Base-by-base conservation (phyloP, 164 flowering plant genomes). In the Nelumbo lutea region DNA sequence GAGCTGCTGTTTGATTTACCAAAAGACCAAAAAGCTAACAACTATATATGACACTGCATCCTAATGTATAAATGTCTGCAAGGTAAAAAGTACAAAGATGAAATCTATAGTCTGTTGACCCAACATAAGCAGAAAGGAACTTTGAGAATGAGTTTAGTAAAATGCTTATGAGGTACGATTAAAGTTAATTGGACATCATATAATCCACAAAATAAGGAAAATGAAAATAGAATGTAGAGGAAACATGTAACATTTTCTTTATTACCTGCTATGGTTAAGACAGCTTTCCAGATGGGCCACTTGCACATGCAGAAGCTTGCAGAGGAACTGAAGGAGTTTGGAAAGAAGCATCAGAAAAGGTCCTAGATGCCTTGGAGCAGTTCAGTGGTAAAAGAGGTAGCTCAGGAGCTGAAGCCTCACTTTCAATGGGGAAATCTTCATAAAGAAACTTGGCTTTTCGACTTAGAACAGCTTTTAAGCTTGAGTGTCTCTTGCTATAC, bases 401-500 rank as follows among this genome's bases (percentile, higher is more conserved):
- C 53, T 67, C 72, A 62, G 70, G 15, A 57, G 74, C 72, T 8
- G 64, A 70, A 62, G 48, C 70, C 72, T 55, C 67, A 67, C 62
- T 74, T 64, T 78, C 75, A 47, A 74, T 45, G 4, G 39, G 52
- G 43, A 59, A 59, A 75, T 58, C 67, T 47, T 61, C 69, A 64
- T n/a, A 62, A 55, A 44, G 59, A 45, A 75, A 44, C 65, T 63
- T 57, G 68, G 62, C 10, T 66, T 68, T 61, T 62, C 42, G 48
- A 59, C 42, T 14, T n/a, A 61, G 61, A 61, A 42, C 60, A 14
- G 58, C 38, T 64, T 78, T 68, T 59, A 63, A 61, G 45, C 60
- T 73, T 13, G 42, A 62, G 41, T 27, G 66, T 72, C 79, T 82
- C 75, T 62, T 79, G 15, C 70, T 66, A 52, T 83, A 85, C 72